phyloP scores from a whole-genome alignment of 306 rosid species.

The Cucumis melo region DNA sequence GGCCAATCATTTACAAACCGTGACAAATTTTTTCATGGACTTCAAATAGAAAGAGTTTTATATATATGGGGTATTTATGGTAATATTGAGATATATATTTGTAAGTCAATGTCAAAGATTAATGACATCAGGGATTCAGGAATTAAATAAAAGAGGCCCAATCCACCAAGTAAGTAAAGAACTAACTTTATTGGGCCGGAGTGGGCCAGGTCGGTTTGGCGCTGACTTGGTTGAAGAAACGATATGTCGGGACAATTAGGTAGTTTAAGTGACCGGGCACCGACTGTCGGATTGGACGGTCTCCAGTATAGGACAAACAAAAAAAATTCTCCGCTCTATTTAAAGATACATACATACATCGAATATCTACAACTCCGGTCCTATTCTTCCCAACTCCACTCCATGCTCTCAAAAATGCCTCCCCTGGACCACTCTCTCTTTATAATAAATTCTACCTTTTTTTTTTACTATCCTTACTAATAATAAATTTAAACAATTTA shows the following conservation, averaged over 20 bases:
- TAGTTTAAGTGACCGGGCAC: too few species aligned
- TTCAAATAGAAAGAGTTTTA: too few species aligned
- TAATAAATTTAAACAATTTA: too few species aligned
- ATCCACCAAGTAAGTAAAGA: not conserved
- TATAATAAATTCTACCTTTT: too few species aligned
- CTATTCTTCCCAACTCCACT: not conserved
- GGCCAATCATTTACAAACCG: too few species aligned
- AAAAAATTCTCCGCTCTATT: not conserved
- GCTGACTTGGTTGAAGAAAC: not conserved
- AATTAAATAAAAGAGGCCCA: not conserved
- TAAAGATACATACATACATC: not conserved
- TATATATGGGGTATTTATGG: too few species aligned
- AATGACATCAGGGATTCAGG: not conserved
- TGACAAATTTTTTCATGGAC: too few species aligned
- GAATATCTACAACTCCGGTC: not conserved
- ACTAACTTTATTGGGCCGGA: not conserved
- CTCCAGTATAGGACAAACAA: not conserved
- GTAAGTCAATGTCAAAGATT: not conserved
- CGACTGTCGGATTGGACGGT: not conserved
- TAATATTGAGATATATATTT: too few species aligned
- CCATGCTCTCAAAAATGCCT: not conserved
- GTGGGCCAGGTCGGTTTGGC: not conserved
- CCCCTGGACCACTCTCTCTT: too few species aligned
- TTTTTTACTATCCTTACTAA: too few species aligned
- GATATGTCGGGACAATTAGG: too few species aligned